Evolutionary conservation across 805 yeast genomes (phyloP), one percentile per base, ranked within the genome.

Genomic region (Deakozyma indianensis): DNA sequence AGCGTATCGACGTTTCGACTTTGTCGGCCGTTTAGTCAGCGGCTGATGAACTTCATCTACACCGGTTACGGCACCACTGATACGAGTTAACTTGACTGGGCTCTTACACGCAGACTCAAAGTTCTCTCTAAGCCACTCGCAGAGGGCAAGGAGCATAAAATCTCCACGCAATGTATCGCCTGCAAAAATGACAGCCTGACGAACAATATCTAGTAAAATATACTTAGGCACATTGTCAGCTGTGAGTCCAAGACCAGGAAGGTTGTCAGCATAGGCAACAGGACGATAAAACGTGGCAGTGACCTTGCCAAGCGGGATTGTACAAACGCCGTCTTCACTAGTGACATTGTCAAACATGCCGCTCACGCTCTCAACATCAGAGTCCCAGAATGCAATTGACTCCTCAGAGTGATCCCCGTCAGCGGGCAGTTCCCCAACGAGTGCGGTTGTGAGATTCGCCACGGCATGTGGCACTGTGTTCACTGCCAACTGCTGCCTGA

Each of bases 61-160:
- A 22, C 62, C 63, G 3, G 57, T 48, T 1, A 56, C 61, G 4
- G 59, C 63, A n/a, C 52, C 51, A 5, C 59, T 48, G 18, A 53
- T 53, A 4, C 68, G 67, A 38, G 72, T 54, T 21, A 90, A 67
- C 2, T 80, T 77, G 0, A 95, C 94, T 0, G 97, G 97, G 47
- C 79, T 69, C 38, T 77, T 75, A 7, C 83, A 71, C 14, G 87
- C 68, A 2, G 61, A 59, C 3, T 67, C 61, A 41, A 80, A 63
- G 53, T 83, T 75, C 15, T 74, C 78, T 51, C 81, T 80, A 16
- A 88, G 54, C 88, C 94, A 87, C 50, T 86, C 94, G 43, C 77
- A 66, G n/a, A 85, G 66, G 3, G 77, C 65, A 56, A 68, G 82
- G 1, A 87, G 60, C 63, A 80, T 74, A 54, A 83, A 77, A 53